Evolutionary conservation across 805 yeast species (phyloP).

Genomic region (Zygosaccharomyces siamensis): DNA sequence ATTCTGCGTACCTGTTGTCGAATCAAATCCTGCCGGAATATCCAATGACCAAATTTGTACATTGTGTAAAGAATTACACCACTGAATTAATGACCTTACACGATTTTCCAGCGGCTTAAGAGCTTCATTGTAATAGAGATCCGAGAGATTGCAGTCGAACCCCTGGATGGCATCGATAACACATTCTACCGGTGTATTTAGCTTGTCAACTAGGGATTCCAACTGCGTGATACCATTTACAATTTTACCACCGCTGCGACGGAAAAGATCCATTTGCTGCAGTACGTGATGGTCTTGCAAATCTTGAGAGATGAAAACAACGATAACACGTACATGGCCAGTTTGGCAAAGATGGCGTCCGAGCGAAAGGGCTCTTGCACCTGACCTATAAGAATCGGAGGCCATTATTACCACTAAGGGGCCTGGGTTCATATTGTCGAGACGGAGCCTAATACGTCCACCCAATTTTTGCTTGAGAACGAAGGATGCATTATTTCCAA

Average conservation of each 20-base stretch:
- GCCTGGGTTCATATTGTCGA: slow-evolving; percentile 69
- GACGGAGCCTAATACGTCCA: slow-evolving; percentile 59
- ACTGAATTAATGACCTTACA: slow-evolving; percentile 45
- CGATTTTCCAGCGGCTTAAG: slow-evolving; percentile 22
- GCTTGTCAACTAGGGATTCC: slow-evolving; percentile 38
- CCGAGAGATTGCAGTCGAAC: slow-evolving; percentile 62
- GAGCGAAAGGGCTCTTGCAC: slow-evolving; percentile 68
- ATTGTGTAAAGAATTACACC: slow-evolving; percentile 49
- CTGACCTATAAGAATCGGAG: slow-evolving; percentile 66
- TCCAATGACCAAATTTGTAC: slow-evolving; percentile 52
- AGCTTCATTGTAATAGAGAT: slow-evolving; percentile 31
- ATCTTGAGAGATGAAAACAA: slow-evolving; percentile 37
- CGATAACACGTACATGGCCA: slow-evolving; percentile 65
- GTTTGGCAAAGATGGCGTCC: slow-evolving; percentile 63
- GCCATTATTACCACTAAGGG: slow-evolving; percentile 68
- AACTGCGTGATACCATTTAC: slow-evolving; percentile 38
- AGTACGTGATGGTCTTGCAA: slow-evolving; percentile 33
- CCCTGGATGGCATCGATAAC: slow-evolving; percentile 85
- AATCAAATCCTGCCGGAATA: slow-evolving; percentile 77
- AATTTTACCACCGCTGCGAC: slow-evolving; percentile 66
- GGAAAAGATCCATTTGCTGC: slow-evolving; percentile 52
- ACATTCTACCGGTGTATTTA: slow-evolving; percentile 73
- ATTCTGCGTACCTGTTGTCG: slow-evolving; percentile 60
- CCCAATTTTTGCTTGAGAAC: slow-evolving; percentile 60
- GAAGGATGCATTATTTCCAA: slow-evolving; percentile 61